Evolutionary conservation across 768 basidiomycete genomes (phyloP), one percentile per base, ranked within the genome.

Genomic region (Naematelia encephala): DNA sequence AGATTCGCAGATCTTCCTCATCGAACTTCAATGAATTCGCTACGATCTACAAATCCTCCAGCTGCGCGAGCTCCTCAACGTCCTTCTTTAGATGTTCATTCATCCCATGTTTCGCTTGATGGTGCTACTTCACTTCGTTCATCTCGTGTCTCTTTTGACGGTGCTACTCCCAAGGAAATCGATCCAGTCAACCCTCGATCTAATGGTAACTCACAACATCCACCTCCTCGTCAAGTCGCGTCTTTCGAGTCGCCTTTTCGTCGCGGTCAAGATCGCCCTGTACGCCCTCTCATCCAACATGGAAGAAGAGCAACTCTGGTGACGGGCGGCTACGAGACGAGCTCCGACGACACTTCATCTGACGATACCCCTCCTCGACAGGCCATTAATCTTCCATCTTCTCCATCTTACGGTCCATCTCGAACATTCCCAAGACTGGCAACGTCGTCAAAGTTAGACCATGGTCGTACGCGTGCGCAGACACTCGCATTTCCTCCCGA

Each of bases 311-410:
- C 63, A 1, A 65, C 69, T 12, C 46, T 54, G 22, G 59, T 70
- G 12, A 70, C 66, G 10, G 69, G 69, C 14, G 69, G 69, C 1
- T 70, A 61, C 50, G 69, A 70, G 55, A 59, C 64, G 1, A 66
- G 60, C 46, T 55, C 49, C 39, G 51, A 57, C 34, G 49, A 45
- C 23, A 51, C 29, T 42, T 55, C 57, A 45, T 42, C 28, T 1
- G 56, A 56, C 21, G 64, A 62, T 21, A 54, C 47, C 43, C 34
- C 30, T 21, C 16, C 34, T 8, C 16, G 8, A 16, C 34, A 39
- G 34, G 8, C 34, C 4, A 25, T 29, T 28, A 5, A 8, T 28
- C 23, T 29, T 14, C 25, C 30, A n/a, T 14, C 48, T 16, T 49
- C 48, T 14, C 22, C 48, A 21, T 49, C 22, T 23, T 49, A 56